These are phyloP conservation scores for Globisporangium solare DNA, from an alignment of 352 stramenopile genomes.

Conservation along the genomic window DNA sequence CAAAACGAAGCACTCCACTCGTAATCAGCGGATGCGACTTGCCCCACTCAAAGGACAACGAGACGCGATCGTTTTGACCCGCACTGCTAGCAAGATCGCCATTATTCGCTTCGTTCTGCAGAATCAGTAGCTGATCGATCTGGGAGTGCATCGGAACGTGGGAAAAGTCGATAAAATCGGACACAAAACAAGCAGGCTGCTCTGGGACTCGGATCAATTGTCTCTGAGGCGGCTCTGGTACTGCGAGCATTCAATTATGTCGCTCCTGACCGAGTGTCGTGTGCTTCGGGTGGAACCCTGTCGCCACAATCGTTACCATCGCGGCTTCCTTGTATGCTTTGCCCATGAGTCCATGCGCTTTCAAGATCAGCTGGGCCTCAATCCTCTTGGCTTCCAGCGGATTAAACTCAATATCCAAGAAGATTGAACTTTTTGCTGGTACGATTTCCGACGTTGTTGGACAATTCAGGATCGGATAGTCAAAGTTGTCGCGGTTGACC, in stretches of 20 bases:
- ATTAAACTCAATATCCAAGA: constrained; percentile 74
- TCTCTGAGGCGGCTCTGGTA: constrained; percentile 16
- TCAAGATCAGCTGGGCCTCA: constrained; percentile 50
- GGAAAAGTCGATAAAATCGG: constrained; percentile 51
- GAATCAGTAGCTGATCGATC: constrained; percentile 36
- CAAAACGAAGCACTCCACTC: constrained; percentile 42
- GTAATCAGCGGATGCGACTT: constrained; percentile 42
- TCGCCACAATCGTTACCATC: constrained; percentile 57
- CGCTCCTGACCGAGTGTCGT: constrained; percentile 34
- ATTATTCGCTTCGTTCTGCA: constrained; percentile 33
- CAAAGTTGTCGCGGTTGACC: constrained; percentile 48
- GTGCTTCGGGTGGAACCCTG: constrained; percentile 46
- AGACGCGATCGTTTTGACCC: background rate
- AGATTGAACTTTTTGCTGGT: constrained; percentile 49
- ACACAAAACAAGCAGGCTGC: constrained; percentile 40
- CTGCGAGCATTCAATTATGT: constrained; percentile 16
- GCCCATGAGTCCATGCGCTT: constrained; percentile 67
- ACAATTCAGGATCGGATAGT: constrained; percentile 56
- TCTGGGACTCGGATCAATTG: constrained; percentile 33
- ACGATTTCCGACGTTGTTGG: constrained; percentile 50
- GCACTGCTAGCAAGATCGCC: background rate
- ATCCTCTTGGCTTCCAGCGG: constrained; percentile 56
- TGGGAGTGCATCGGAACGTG: constrained; percentile 56
- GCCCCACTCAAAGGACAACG: constrained; percentile 59
- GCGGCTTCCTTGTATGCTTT: constrained; percentile 56